Evolutionary conservation across 2,329 filamentous ascomycete genomes (phyloP).

Genomic region (Plenodomus lindquistii): DNA sequence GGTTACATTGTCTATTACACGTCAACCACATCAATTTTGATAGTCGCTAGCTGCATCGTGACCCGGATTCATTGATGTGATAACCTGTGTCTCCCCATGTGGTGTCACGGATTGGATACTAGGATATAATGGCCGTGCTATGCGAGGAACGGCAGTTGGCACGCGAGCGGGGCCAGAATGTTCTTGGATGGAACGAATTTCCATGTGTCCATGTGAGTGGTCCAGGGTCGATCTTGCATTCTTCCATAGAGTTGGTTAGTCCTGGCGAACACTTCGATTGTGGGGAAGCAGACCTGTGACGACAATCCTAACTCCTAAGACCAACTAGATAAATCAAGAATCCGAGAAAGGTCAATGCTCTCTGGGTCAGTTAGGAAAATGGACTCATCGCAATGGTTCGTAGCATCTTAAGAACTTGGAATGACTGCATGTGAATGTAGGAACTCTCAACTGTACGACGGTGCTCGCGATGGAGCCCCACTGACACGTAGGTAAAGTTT

Average conservation of each 20-base stretch:
- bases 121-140: constrained; percentile 1
- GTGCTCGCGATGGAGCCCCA: neutral
- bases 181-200: constrained; percentile 8
- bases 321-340: no score
- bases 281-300: constrained; percentile 10
- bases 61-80: constrained; percentile 23
- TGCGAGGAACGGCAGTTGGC: constrained; percentile 17
- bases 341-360: no score
- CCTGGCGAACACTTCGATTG: constrained; percentile 7
- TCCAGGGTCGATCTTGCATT: constrained; percentile 14
- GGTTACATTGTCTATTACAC: constrained; percentile 16
- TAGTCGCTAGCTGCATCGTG: constrained; percentile 14
- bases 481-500: neutral
- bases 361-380: no score
- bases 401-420: no score
- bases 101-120: constrained; percentile 10
- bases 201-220: constrained; percentile 7
- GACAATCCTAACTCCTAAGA: neutral
- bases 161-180: constrained; percentile 9
- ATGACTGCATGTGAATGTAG: no score
- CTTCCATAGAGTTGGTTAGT: constrained; percentile 11
- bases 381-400: no score
- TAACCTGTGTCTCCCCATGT: constrained; percentile 12
- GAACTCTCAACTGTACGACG: no score
- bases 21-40: constrained; percentile 30